These are phyloP conservation scores for Tephrocybe sp. DNA, from an alignment of 768 basidiomycete species.

Conservation along the genomic window DNA sequence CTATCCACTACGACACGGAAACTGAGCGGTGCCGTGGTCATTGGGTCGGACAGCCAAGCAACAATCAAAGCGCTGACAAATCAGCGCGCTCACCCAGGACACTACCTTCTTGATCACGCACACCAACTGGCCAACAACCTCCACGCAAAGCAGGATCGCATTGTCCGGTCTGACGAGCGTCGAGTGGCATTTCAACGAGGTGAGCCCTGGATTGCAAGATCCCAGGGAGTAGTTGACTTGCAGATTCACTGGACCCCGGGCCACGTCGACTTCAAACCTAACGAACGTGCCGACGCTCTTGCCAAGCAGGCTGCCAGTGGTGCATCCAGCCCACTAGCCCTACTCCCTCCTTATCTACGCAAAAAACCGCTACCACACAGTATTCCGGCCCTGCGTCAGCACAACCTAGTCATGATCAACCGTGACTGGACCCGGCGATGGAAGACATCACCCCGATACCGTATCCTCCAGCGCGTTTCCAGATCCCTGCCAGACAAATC, in stretches of 20 bases:
- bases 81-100: not conserved
- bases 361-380: no score
- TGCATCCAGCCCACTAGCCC: not conserved
- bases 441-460: no score
- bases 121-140: no score
- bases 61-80: not conserved
- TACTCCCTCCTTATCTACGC: no score
- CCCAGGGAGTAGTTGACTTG: not conserved
- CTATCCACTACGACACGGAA: no score
- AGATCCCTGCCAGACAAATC: no score
- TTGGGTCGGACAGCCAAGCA: not conserved
- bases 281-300: constrained; percentile 8
- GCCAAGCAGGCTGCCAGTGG: constrained; percentile 7
- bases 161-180: not conserved
- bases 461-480: no score
- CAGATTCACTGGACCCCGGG: constrained; percentile 11
- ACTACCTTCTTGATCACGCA: no score
- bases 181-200: not conserved
- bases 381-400: no score
- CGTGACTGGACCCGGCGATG: no score
- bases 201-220: not conserved
- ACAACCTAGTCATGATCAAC: no score
- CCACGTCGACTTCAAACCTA: constrained; percentile 10
- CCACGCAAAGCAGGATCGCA: no score
- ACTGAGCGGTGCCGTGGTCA: not conserved